phyloP scores from a whole-genome alignment of 208 protist species.

The Wallacemonas sp. region DNA sequence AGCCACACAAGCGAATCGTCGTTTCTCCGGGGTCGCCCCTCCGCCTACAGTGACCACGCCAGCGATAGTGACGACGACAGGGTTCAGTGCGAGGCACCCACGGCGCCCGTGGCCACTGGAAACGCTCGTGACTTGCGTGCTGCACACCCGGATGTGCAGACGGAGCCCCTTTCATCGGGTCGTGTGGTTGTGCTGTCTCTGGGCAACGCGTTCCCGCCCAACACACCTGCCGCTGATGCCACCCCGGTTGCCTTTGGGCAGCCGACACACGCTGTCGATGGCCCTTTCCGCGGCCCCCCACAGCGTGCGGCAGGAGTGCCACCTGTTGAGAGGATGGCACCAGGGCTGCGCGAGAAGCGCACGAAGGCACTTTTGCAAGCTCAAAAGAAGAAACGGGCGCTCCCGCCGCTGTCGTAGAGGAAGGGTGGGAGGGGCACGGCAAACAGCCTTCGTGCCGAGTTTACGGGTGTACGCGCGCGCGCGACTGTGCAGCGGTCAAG shows the following conservation, averaged over 20 bases:
- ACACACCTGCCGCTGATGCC: not conserved
- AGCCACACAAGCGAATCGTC: slow-evolving; percentile 2
- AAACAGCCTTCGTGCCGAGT: too few relatives aligned
- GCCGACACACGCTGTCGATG: too few relatives aligned
- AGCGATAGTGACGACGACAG: not conserved
- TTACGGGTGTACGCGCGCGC: too few relatives aligned
- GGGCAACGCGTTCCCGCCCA: too few relatives aligned
- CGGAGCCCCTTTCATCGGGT: not conserved
- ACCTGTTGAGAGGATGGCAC: not conserved
- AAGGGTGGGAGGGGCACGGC: too few relatives aligned
- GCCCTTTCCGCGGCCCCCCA: too few relatives aligned
- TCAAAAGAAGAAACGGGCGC: not conserved
- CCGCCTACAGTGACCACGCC: not conserved
- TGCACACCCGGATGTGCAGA: too few relatives aligned
- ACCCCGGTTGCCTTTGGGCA: not conserved
- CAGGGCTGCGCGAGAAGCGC: not conserved
- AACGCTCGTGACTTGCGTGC: not conserved
- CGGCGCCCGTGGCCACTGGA: too few relatives aligned
- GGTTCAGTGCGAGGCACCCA: not conserved
- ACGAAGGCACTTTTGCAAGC: not conserved
- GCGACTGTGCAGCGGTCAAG: too few relatives aligned
- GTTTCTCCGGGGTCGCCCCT: not conserved
- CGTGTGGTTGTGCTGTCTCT: slow-evolving; percentile 25
- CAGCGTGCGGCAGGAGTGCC: too few relatives aligned
- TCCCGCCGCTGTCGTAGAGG: not conserved